Evolutionary conservation across 495 filamentous ascomycete species (phyloP), one percentile per base, ranked within the genome.

Genomic region (Neurospora sp.): DNA sequence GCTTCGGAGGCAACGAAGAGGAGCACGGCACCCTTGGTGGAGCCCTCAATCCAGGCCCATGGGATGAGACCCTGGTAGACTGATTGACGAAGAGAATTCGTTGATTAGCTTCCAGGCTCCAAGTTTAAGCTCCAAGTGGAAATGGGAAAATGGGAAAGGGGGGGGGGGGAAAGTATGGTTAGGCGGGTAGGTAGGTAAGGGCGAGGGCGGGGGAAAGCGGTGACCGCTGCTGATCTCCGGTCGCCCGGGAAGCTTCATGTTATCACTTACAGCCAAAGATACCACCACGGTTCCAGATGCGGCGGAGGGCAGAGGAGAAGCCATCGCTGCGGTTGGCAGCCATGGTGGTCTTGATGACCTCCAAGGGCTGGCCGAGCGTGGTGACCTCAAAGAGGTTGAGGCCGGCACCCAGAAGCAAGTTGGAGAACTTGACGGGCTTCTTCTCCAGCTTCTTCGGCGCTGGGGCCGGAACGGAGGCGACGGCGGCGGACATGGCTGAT

Each of bases 31-130:
- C 96, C 96, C 86, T 99, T 99, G 82, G 96, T 98, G 78, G 96
- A 98, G 83, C 96, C 96, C 88, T 99, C 96, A 87, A 99, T 99
- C 96, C 96, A 99, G 85, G 96, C 96, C 96, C 96, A 99, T 76
- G 96, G 96, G 84, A 99, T 99, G 79, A 99, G 92, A 84, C 96
- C 96, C 89, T 99, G 96, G 88, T 97, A 99, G 86, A 97, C 96
- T 99, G 81, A 76, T 41, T 31, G 16, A 75, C 71, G 75, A 66
- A 74, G 20, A 75, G 39, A 44, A 75, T 42, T 54, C 70, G 71
- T 23, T n/a, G 54, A 59, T 66, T 66, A 66, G 54, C 54, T 66
- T 66, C 54, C 54, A 35, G 27, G 7, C 31, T 35, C 27, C 54
- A 37, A 35, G 27, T 66, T 35, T 35, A 35, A 35, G 7, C 31